These are phyloP conservation scores for Colletotrichum sp. DNA, from an alignment of 2,329 filamentous ascomycete species.

Conservation along the genomic window DNA sequence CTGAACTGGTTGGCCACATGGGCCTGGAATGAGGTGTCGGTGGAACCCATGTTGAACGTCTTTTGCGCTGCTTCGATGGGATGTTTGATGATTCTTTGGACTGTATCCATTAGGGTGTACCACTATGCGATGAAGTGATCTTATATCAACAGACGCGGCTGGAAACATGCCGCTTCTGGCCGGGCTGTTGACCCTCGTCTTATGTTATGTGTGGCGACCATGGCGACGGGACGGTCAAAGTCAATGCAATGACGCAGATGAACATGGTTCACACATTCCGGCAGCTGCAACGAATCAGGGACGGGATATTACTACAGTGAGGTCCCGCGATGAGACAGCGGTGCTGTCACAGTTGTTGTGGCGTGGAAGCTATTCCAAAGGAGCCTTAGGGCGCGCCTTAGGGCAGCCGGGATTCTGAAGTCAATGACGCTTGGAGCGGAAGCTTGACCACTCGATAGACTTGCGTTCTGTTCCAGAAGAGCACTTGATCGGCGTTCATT, in stretches of 20 bases:
- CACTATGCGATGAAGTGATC: neutral
- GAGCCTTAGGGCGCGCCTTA: neutral
- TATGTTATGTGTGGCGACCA: neutral
- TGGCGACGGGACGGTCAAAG: neutral
- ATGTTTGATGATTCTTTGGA: neutral
- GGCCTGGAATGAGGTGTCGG: conserved; percentile 40
- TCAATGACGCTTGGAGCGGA: conserved; percentile 1
- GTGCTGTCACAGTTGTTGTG: neutral
- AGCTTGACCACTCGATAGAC: neutral
- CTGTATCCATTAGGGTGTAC: neutral
- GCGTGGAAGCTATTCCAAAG: neutral
- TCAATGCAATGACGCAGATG: neutral
- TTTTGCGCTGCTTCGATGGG: neutral
- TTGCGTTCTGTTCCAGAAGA: neutral
- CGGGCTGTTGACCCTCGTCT: neutral
- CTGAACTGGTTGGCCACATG: conserved; percentile 40
- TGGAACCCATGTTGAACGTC: conserved; percentile 21
- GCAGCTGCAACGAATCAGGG: neutral
- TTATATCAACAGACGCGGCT: neutral
- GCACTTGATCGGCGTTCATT: neutral
- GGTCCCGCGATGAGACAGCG: neutral
- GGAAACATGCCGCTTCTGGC: neutral
- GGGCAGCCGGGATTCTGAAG: neutral
- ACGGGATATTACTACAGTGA: neutral
- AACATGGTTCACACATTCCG: neutral